phyloP scores from a whole-genome alignment of 225 moss, liverwort and hornwort genomes.

The Takakia lepidozioides region DNA sequence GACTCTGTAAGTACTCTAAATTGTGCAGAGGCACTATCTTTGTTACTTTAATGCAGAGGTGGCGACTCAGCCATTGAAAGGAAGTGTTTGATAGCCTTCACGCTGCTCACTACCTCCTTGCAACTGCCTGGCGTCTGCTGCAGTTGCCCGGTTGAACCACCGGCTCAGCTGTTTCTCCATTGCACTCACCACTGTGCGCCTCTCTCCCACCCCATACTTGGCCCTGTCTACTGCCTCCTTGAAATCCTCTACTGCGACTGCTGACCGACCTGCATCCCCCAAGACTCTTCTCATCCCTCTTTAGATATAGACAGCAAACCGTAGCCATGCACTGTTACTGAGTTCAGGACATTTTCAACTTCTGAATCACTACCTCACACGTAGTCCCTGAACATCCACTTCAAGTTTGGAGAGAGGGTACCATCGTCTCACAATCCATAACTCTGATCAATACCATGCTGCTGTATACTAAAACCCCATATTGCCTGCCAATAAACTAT shows the following conservation, averaged over 20 bases:
- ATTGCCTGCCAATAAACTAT: too few species aligned
- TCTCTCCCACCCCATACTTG: conserved; percentile 69
- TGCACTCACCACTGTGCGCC: conserved; percentile 42
- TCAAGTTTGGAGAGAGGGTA: background rate
- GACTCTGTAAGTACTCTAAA: too few species aligned
- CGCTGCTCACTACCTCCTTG: conserved; percentile 19
- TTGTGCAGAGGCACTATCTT: too few species aligned
- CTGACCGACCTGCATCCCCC: conserved; percentile 30
- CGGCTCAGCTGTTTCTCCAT: conserved; percentile 64
- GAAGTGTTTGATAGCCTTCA: conserved; percentile 34
- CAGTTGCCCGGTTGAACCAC: conserved; percentile 55
- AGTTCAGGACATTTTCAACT: too few species aligned
- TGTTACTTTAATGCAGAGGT: background rate
- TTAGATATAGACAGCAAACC: too few species aligned
- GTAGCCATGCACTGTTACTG: too few species aligned
- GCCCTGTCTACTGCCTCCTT: conserved; percentile 66
- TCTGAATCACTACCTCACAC: too few species aligned
- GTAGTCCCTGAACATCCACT: background rate
- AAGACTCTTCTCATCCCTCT: too few species aligned
- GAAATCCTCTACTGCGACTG: conserved; percentile 66
- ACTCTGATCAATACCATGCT: too few species aligned
- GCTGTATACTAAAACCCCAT: too few species aligned
- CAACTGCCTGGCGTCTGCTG: conserved; percentile 22
- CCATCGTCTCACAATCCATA: too few species aligned
- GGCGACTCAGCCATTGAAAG: conserved; percentile 45